phyloP scores from a whole-genome alignment of 1,284 basidiomycete species.

The Ceratobasidium sp. region DNA sequence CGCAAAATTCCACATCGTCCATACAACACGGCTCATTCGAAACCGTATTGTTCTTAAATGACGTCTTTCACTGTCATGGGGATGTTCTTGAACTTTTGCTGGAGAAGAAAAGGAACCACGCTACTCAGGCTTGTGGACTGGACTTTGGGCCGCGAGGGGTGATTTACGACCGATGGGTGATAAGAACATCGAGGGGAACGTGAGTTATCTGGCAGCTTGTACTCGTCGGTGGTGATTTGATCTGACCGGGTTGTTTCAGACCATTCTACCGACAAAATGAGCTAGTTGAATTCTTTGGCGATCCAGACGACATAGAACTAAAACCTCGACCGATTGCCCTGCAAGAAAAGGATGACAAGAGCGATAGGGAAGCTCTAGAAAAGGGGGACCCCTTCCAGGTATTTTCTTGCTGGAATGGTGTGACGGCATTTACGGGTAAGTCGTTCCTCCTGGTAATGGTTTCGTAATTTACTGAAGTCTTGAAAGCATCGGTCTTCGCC shows the following conservation, averaged over 20 bases:
- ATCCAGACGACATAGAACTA: slow-evolving; percentile 40
- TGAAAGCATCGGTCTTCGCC: slow-evolving; percentile 52
- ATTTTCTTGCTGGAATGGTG: slow-evolving; percentile 55
- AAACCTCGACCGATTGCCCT: slow-evolving; percentile 48
- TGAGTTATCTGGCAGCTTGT: too few relatives aligned
- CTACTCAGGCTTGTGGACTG: slow-evolving; percentile 58
- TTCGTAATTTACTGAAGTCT: slow-evolving; percentile 52
- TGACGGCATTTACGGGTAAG: slow-evolving; percentile 52
- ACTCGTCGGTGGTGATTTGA: slow-evolving; percentile 11
- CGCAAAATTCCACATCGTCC: slow-evolving; percentile 45
- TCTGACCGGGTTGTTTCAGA: slow-evolving; percentile 12
- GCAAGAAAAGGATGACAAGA: slow-evolving; percentile 49
- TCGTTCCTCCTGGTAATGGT: slow-evolving; percentile 50
- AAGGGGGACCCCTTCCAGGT: slow-evolving; percentile 56
- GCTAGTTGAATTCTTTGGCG: slow-evolving; percentile 43
- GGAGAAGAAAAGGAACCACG: slow-evolving; percentile 55
- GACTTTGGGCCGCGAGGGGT: slow-evolving; percentile 55
- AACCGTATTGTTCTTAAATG: slow-evolving; percentile 58
- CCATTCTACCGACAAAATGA: slow-evolving; percentile 45
- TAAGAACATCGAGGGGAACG: slow-evolving; percentile 56
- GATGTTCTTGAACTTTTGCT: slow-evolving; percentile 58
- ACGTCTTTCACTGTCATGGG: slow-evolving; percentile 56
- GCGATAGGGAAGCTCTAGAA: slow-evolving; percentile 51
- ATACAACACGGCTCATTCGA: slow-evolving; percentile 50
- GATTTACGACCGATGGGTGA: slow-evolving; percentile 60